Percentiles rank a stretch among this genome's conserved stretches.
phyloP scores from a whole-genome alignment of 768 basidiomycete genomes.

The Omphalotus guepiniiformis region DNA sequence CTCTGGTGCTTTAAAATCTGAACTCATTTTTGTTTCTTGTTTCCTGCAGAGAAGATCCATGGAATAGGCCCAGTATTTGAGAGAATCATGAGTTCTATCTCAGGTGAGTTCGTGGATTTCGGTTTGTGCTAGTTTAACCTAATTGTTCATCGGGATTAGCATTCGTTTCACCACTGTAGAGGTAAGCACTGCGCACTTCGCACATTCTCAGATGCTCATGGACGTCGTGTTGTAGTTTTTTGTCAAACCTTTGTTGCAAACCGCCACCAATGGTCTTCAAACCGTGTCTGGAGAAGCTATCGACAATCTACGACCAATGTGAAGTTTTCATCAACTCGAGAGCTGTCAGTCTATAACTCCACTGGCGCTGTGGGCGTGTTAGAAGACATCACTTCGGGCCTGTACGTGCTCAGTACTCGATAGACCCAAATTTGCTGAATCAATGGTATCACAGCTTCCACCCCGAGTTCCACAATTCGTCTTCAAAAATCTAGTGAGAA shows the following conservation, averaged over 20 bases:
- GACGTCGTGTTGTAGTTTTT: constrained; percentile 51
- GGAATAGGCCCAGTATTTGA: constrained; percentile 72
- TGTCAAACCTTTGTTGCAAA: constrained; percentile 72
- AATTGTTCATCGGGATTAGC: constrained; percentile 36
- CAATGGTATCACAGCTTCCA: constrained; percentile 61
- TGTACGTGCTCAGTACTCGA: too few relatives aligned
- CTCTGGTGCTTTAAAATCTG: too few relatives aligned
- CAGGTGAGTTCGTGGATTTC: constrained; percentile 40
- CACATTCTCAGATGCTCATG: not conserved
- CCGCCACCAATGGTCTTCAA: constrained; percentile 59
- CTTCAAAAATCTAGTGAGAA: constrained; percentile 65
- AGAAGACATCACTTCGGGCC: too few relatives aligned
- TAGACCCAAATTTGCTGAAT: not conserved
- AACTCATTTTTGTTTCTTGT: too few relatives aligned
- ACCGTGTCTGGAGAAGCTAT: constrained; percentile 73
- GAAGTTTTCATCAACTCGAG: constrained; percentile 84
- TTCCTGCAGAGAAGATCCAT: constrained; percentile 70
- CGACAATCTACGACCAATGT: constrained; percentile 75
- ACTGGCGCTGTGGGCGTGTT: too few relatives aligned
- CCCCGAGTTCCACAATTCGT: constrained; percentile 69
- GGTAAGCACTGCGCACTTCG: constrained; percentile 29
- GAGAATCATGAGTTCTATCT: constrained; percentile 71
- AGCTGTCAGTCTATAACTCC: constrained; percentile 53
- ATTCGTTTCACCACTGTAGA: constrained; percentile 86
- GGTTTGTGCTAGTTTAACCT: not conserved